Base-by-base conservation (phyloP, 108 stramenopile species). In the Fragilaria crotonensis region DNA sequence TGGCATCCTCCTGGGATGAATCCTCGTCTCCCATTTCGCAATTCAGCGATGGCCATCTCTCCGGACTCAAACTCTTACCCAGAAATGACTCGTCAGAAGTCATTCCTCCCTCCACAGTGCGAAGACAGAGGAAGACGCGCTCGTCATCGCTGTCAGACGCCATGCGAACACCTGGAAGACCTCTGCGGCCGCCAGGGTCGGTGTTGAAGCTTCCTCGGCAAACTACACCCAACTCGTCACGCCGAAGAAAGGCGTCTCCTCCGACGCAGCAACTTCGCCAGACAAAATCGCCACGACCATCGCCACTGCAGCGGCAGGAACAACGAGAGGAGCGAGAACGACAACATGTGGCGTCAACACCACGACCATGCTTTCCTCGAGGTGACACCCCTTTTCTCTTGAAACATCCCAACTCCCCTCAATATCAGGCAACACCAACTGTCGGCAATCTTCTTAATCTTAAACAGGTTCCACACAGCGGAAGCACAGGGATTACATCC, bases 401-500 rank as follows among this genome's bases (percentile, higher is more conserved):
- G n/a, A n/a, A n/a, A n/a, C 36, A 41, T 41, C 49, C 49, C 7
- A 50, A 21, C 7, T 19, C 49, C 5, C 22, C 49, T 25, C 17
- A 18, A 19, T 9, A 23, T 50, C 7, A 5, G 7, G 5, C n/a
- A 50, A 19, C 49, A 25, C 49, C 49, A 23, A 9, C 41, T 44
- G 9, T 17, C 14, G 41, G 41, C 17, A 44, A 9, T 44, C 41
- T 17, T 17, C 9, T 17, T 44, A 44, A 17, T 9, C 9, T 17
- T 14, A 44, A 9, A 14, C 41, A 9, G 9, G 9, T 44, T 44
- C 18, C 23, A 18, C 41, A 56, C 30, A 36, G 65, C 14, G 27
- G 30, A 17, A 60, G 59, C 50, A 60, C 59, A 7, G 64, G 58
- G 30, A 71, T 54, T 4, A 65, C 71, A 21, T 30, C 71, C 3